Evolutionary conservation across 2,329 filamentous ascomycete genomes (phyloP).

Genomic region (Calonectria montana): DNA sequence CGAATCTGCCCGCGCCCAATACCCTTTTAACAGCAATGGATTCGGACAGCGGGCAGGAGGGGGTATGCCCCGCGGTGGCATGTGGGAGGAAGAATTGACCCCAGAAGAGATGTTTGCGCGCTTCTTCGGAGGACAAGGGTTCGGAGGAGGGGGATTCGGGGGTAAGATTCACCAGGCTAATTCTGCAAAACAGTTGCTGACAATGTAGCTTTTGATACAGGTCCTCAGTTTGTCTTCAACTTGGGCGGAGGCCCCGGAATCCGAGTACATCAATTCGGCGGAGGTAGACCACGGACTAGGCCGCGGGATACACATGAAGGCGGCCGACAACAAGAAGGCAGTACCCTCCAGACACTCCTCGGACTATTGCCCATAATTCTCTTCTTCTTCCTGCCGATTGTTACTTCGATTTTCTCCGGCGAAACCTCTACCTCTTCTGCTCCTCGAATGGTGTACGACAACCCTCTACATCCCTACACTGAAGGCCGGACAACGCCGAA

Average conservation of each 20-base stretch:
- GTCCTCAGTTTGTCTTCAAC: slow-evolving; percentile 95
- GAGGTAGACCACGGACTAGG: slow-evolving; percentile 78
- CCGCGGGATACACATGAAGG: slow-evolving; percentile 73
- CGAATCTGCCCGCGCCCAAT: slow-evolving; percentile 69
- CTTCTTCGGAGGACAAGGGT: slow-evolving; percentile 86
- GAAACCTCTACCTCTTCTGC: slow-evolving; percentile 55
- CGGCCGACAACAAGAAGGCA: slow-evolving; percentile 56
- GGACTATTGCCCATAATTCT: slow-evolving; percentile 89
- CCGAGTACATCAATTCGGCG: slow-evolving; percentile 95
- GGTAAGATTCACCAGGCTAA: slow-evolving; percentile 44
- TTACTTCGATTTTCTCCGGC: slow-evolving; percentile 82
- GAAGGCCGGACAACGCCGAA: slow-evolving; percentile 76
- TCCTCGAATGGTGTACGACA: slow-evolving; percentile 82
- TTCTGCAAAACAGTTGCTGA: slow-evolving; percentile 32
- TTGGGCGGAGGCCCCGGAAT: slow-evolving; percentile 91
- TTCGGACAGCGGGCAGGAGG: slow-evolving; percentile 62
- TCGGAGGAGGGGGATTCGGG: slow-evolving; percentile 69
- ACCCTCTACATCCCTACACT: slow-evolving; percentile 77
- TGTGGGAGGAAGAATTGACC: slow-evolving; percentile 92
- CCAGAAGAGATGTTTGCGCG: slow-evolving; percentile 97
- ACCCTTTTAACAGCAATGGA: slow-evolving; percentile 68
- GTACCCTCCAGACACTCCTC: slow-evolving; percentile 70
- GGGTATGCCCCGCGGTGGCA: slow-evolving; percentile 60
- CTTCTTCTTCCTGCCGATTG: slow-evolving; percentile 85
- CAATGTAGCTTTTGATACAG: slow-evolving; percentile 73